Evolutionary conservation across 352 stramenopile species (phyloP), one percentile per base, ranked within the genome.

Genomic region (Phytophthora pisi): DNA sequence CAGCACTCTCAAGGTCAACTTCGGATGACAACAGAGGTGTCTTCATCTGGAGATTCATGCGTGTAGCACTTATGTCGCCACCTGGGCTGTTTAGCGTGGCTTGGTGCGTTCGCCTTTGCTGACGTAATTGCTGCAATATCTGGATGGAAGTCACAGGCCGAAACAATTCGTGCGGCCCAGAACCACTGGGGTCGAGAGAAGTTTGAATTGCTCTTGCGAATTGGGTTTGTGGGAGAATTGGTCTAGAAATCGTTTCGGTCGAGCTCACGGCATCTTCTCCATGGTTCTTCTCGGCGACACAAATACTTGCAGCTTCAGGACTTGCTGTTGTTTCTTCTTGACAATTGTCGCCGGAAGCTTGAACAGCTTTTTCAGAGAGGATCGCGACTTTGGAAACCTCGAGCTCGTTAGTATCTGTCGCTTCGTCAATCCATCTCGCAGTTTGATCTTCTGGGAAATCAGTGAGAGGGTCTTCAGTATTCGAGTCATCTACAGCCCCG

Each of bases 371-470:
- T 40, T 82, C 62, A 38, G 64, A 53, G 1, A 72, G 49, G 45
- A 34, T 50, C 8, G 20, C 20, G 5, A 64, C 13, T 51, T 10
- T 15, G 10, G 34, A 40, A 15, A 40, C 13, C 3, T 38, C 11
- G 57, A 78, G 57, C 13, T 78, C 75, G 34, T 20, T 58, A 38
- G 64, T 78, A 49, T 84, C 72, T 7, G 69, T 81, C 42, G 69
- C 61, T 73, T 77, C 56, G 42, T 79, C 65, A 38, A 63, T 54
- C 36, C 26, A 51, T 45, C 24, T 36, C 11, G 36, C 46, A 30
- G 6, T 55, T 28, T 64, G 23, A 30, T 51, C 28, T 20, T 57
- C 18, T 34, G 23, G 10, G 9, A 51, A 13, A 4, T 62, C 53
- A 60, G 49, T 10, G 5, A 0, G 2, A 8, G 26, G 5, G 7